A percentile compares a stretch with the other conserved stretches of the same genome.
phyloP scores from a whole-genome alignment of 2,329 filamentous ascomycete species.

The Dactylonectria estremocensis region DNA sequence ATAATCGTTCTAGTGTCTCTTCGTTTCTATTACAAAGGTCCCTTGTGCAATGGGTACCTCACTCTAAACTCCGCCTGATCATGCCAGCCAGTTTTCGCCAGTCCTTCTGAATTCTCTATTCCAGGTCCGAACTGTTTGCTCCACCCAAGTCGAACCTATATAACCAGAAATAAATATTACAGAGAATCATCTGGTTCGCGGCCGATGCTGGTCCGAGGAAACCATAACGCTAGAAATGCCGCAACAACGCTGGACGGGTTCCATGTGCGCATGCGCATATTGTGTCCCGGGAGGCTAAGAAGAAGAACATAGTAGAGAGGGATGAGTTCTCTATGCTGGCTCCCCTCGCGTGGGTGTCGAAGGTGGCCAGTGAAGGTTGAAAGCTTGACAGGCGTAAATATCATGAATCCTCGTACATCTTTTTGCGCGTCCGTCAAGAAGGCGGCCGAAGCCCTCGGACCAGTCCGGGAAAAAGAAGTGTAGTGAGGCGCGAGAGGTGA shows the following conservation, averaged over 20 bases:
- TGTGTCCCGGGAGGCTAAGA: slow-evolving; percentile 26
- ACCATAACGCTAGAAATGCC: slow-evolving; percentile 41
- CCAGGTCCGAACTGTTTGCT: slow-evolving; percentile 30
- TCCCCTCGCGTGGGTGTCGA: slow-evolving; percentile 25
- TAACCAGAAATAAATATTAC: slow-evolving; percentile 52
- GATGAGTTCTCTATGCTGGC: slow-evolving; percentile 19
- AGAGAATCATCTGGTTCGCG: slow-evolving; percentile 45
- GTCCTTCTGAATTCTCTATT: slow-evolving; percentile 35
- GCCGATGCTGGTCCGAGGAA: slow-evolving; percentile 34
- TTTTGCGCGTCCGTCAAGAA: slow-evolving; percentile 36
- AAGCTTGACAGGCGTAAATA: slow-evolving; percentile 36
- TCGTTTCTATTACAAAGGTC: slow-evolving; percentile 30
- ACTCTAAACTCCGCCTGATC: slow-evolving; percentile 38
- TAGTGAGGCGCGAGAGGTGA: slow-evolving; percentile 39
- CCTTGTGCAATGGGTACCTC: slow-evolving; percentile 22
- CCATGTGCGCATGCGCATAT: background rate
- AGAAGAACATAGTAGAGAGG: slow-evolving; percentile 24
- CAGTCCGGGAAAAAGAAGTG: slow-evolving; percentile 38
- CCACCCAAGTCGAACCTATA: slow-evolving; percentile 39
- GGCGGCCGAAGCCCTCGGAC: slow-evolving; percentile 35
- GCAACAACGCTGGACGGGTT: slow-evolving; percentile 33
- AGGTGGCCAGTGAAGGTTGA: slow-evolving; percentile 26
- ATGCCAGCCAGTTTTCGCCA: slow-evolving; percentile 30
- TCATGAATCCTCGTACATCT: slow-evolving; percentile 48
- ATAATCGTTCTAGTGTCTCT: slow-evolving; percentile 15